Percentiles rank a stretch among this genome's conserved stretches.
phyloP scores from a whole-genome alignment of 1,284 basidiomycete genomes.

The Irpex sp. region DNA sequence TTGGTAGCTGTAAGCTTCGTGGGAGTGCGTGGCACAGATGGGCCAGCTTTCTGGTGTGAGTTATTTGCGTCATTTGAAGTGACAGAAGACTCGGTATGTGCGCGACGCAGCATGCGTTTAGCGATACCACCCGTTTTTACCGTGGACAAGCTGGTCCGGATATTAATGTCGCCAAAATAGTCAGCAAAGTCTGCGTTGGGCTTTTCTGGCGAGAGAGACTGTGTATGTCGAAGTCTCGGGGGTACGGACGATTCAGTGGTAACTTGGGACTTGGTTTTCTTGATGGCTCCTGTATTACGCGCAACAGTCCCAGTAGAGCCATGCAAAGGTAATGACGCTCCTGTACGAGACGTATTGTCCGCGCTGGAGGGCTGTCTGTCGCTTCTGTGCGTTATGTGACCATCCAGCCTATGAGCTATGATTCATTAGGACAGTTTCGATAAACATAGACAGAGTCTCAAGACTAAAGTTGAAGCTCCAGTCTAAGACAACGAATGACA shows the following conservation, averaged over 20 bases:
- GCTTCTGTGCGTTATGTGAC: background rate
- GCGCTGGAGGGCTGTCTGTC: background rate
- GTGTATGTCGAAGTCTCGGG: background rate
- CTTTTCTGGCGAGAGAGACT: background rate
- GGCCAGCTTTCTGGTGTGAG: conserved; percentile 15
- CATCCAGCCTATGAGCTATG: background rate
- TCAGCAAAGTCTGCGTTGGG: background rate
- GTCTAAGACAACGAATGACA: too few relatives aligned
- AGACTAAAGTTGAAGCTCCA: background rate
- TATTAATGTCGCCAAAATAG: background rate
- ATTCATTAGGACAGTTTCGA: background rate
- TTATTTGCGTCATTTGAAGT: conserved; percentile 14
- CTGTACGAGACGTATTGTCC: background rate
- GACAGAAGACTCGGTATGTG: conserved; percentile 53
- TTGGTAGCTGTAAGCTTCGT: conserved; percentile 18
- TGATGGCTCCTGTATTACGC: background rate
- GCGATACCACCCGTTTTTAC: conserved; percentile 26
- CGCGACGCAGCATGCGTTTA: conserved; percentile 44
- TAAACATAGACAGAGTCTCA: background rate
- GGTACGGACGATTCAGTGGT: background rate
- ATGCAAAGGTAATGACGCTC: background rate
- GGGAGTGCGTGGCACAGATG: conserved; percentile 32
- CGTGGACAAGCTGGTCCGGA: background rate
- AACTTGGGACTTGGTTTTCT: background rate
- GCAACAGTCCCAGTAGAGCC: background rate